phyloP scores from a whole-genome alignment of 306 rosid genomes.

The Ceratonia siliqua region DNA sequence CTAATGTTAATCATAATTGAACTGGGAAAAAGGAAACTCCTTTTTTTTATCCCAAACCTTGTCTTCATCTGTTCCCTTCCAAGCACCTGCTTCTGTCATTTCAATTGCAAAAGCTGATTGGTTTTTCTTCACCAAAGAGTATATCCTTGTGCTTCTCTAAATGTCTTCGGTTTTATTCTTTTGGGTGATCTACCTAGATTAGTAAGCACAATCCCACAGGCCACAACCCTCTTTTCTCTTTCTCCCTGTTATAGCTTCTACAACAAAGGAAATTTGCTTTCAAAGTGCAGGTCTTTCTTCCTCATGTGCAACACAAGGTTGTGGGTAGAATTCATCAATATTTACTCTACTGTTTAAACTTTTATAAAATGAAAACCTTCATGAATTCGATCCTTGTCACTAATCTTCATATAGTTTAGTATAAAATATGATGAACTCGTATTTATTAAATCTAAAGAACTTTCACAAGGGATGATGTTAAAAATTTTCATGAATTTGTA shows the following conservation, averaged over 20 bases:
- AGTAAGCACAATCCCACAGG: background rate
- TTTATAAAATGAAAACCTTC: too few species aligned
- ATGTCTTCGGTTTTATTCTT: background rate
- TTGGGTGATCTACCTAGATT: background rate
- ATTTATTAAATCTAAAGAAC: too few species aligned
- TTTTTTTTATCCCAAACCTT: slow-evolving; percentile 11
- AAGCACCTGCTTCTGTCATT: background rate
- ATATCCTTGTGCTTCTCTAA: background rate
- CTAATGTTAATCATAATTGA: slow-evolving; percentile 20
- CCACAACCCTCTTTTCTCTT: background rate
- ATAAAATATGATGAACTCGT: too few species aligned
- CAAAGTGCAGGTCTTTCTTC: too few species aligned
- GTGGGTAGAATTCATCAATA: too few species aligned
- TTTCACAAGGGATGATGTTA: too few species aligned
- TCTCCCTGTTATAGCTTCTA: background rate
- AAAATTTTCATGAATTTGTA: too few species aligned
- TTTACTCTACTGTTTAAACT: too few species aligned
- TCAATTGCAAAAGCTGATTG: background rate
- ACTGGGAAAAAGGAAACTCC: slow-evolving; percentile 23
- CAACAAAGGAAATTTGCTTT: too few species aligned
- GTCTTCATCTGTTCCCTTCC: slow-evolving; percentile 27
- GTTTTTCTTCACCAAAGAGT: background rate
- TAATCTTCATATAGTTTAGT: too few species aligned
- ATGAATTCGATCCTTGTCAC: too few species aligned
- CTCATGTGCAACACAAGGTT: too few species aligned